Evolutionary conservation across 2,329 filamentous ascomycete species (phyloP).

Genomic region (Colletotrichum ledebouriae): DNA sequence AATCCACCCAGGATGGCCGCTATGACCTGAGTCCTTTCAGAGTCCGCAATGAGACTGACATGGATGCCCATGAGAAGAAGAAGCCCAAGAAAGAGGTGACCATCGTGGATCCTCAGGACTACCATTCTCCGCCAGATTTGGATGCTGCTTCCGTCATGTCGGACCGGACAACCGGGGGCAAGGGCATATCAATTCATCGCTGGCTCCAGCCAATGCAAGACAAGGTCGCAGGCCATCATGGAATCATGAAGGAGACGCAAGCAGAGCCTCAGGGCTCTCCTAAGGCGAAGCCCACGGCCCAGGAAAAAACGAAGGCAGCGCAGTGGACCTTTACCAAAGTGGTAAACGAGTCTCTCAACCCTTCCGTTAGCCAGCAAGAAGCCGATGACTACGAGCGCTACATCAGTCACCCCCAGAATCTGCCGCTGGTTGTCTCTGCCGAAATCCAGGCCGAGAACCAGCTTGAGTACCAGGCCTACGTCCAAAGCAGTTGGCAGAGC

Average conservation of each 20-base stretch:
- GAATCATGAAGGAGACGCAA: conserved; percentile 70
- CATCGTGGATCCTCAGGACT: conserved; percentile 72
- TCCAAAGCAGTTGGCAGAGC: conserved; percentile 76
- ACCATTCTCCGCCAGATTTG: conserved; percentile 50
- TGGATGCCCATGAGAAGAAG: conserved; percentile 72
- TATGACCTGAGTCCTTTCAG: conserved; percentile 92
- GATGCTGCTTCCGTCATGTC: conserved; percentile 30
- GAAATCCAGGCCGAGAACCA: conserved; percentile 73
- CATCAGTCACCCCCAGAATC: conserved; percentile 87
- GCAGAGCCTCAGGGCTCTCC: conserved; percentile 44
- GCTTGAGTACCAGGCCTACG: conserved; percentile 84
- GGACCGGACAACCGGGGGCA: conserved; percentile 34
- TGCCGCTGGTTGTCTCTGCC: conserved; percentile 83
- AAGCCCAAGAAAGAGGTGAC: conserved; percentile 76
- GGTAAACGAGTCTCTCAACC: conserved; percentile 87
- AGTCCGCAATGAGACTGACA: conserved; percentile 75
- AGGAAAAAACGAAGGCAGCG: conserved; percentile 84
- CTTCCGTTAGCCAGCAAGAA: conserved; percentile 81
- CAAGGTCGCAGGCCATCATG: conserved; percentile 50
- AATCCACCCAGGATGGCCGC: conserved; percentile 77
- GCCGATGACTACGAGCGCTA: conserved; percentile 90
- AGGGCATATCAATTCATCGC: conserved; percentile 68
- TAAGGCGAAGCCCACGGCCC: conserved; percentile 68
- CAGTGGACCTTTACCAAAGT: conserved; percentile 92
- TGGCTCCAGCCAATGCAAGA: conserved; percentile 67